These are phyloP conservation scores for Francoa sonchifolia DNA, from an alignment of 441 rosid genomes.

Conservation along the genomic window DNA sequence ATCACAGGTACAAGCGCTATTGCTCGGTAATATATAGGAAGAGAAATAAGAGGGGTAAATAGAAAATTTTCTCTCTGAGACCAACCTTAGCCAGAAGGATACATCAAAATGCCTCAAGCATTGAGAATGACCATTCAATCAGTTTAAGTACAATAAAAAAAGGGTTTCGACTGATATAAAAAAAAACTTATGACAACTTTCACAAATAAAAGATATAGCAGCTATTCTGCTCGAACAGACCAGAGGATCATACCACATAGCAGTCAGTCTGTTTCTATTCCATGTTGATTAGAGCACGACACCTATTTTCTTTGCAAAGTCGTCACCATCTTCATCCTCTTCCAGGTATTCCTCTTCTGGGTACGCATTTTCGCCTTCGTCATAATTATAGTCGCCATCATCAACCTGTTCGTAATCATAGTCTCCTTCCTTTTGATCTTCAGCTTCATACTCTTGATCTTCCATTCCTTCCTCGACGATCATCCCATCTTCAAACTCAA, in stretches of 20 bases:
- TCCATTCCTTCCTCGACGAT: constrained; percentile 34
- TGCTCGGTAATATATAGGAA: too few species aligned
- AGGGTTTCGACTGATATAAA: constrained; percentile 13
- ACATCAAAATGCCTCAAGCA: constrained; percentile 16
- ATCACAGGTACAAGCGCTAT: too few species aligned
- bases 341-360: constrained; percentile 39
- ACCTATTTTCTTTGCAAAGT: constrained; percentile 17
- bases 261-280: constrained; percentile 32
- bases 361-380: constrained; percentile 42
- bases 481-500: constrained; percentile 28
- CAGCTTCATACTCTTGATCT: constrained; percentile 43
- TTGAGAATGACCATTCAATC: constrained; percentile 25
- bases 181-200: constrained; percentile 20
- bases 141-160: constrained; percentile 23
- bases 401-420: constrained; percentile 49
- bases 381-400: constrained; percentile 58
- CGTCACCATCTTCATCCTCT: constrained; percentile 37
- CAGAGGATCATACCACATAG: constrained; percentile 29
- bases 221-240: constrained; percentile 13
- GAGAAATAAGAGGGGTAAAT: too few species aligned
- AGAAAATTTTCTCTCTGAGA: constrained; percentile 12
- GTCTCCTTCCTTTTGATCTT: constrained; percentile 40
- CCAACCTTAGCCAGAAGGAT: constrained; percentile 6
- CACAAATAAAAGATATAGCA: constrained; percentile 16
- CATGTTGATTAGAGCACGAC: constrained; percentile 14